Conservation (phyloP, 2,329 filamentous ascomycete species). For the Alternaria tenuissima region DNA sequence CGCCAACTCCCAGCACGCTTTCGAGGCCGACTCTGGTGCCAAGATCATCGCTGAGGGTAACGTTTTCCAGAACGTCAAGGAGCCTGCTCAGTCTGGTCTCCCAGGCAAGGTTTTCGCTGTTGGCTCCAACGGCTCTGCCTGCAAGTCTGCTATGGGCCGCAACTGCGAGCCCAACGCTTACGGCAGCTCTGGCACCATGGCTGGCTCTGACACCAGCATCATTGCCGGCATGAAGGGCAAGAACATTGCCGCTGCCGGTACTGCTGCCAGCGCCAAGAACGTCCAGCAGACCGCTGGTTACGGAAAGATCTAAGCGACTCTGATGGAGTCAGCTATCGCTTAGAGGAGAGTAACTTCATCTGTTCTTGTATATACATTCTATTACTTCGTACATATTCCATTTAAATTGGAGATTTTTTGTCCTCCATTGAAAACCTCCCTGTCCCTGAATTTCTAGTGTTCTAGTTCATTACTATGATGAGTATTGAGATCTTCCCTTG, state of each 20-base stretch:
- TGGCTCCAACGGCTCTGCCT: constrained; percentile 51
- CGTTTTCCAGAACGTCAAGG: constrained; percentile 63
- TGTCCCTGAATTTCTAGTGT: not conserved
- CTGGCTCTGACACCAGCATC: constrained; percentile 57
- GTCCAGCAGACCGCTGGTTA: constrained; percentile 33
- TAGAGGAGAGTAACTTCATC: not conserved
- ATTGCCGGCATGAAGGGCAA: constrained; percentile 62
- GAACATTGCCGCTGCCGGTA: constrained; percentile 58
- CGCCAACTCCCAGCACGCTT: constrained; percentile 64
- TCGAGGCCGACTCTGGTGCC: constrained; percentile 56
- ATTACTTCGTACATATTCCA: not conserved
- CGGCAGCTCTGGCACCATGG: constrained; percentile 37
- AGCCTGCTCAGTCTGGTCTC: constrained; percentile 52
- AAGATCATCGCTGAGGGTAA: constrained; percentile 65
- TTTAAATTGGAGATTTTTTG: not conserved
- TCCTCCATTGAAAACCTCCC: not conserved
- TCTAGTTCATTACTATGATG: not conserved
- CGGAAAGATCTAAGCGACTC: constrained; percentile 28
- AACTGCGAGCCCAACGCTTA: constrained; percentile 60
- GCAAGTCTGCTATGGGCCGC: constrained; percentile 58
- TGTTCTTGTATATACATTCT: constrained; percentile 5
- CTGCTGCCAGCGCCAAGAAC: constrained; percentile 27
- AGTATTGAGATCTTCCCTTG: no score
- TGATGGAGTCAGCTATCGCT: not conserved
- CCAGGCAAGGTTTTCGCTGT: constrained; percentile 53